phyloP scores from a whole-genome alignment of 257 asterid genomes.

The Rehmannia glutinosa region DNA sequence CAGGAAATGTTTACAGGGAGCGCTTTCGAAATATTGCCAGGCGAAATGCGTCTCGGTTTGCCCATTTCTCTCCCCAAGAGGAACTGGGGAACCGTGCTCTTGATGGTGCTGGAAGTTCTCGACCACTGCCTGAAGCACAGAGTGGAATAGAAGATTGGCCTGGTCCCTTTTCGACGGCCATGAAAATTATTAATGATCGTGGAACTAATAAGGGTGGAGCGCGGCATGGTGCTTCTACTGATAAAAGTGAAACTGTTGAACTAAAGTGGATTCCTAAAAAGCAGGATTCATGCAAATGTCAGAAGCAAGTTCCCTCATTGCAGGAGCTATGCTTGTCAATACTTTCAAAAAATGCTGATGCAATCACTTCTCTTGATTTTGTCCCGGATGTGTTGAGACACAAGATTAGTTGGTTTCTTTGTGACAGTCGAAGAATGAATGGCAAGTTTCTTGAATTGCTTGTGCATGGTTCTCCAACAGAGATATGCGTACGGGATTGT shows the following conservation, averaged over 20 bases:
- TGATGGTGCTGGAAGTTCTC: constrained; percentile 35
- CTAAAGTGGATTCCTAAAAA: constrained; percentile 60
- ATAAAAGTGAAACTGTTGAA: constrained; percentile 32
- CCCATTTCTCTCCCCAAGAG: constrained; percentile 61
- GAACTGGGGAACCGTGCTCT: constrained; percentile 31
- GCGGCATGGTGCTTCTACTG: constrained; percentile 23
- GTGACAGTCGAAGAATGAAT: constrained; percentile 65
- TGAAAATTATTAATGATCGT: constrained; percentile 76
- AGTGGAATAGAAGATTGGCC: constrained; percentile 77
- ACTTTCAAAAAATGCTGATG: constrained; percentile 73
- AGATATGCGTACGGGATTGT: constrained; percentile 76
- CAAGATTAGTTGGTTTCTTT: constrained; percentile 66
- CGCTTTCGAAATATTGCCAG: constrained; percentile 61
- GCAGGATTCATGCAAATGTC: constrained; percentile 26
- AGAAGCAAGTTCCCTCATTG: constrained; percentile 53
- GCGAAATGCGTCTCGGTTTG: constrained; percentile 71
- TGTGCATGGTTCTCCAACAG: constrained; percentile 64
- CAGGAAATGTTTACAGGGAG: constrained; percentile 31
- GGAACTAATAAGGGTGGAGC: constrained; percentile 25
- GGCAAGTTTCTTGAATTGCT: constrained; percentile 63
- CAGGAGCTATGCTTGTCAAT: constrained; percentile 63
- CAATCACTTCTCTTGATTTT: constrained; percentile 70
- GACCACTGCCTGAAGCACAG: constrained; percentile 26
- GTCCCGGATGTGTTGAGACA: constrained; percentile 78
- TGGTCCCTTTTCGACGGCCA: constrained; percentile 90